A percentile compares a stretch with the other conserved stretches of the same genome.
phyloP scores from a whole-genome alignment of 148 eudicot species.

The Vaccinium corymbosum region DNA sequence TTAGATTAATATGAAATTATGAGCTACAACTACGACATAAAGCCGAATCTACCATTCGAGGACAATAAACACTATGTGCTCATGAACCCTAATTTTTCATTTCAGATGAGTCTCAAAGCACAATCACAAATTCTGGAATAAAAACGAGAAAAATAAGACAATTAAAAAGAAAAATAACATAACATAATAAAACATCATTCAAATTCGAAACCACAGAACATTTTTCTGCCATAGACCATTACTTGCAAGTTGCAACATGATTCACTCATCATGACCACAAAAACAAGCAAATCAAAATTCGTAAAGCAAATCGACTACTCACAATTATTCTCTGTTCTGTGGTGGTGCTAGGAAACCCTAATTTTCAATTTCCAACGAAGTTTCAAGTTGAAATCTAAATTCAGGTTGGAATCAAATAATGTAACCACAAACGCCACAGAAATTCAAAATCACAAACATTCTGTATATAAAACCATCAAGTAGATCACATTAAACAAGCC shows the following conservation, averaged over 20 bases:
- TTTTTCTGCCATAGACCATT: background rate
- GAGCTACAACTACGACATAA: background rate
- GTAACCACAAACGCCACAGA: background rate
- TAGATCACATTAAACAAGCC: background rate
- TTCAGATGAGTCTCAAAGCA: background rate
- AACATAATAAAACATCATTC: too few relatives aligned
- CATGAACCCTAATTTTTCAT: background rate
- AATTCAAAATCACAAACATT: background rate
- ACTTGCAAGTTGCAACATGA: background rate
- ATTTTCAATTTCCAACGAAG: background rate
- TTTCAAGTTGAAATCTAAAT: background rate
- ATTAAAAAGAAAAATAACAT: background rate
- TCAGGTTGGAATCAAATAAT: background rate
- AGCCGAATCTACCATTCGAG: background rate
- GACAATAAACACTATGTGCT: background rate
- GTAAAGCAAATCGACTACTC: background rate
- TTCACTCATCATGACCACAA: background rate
- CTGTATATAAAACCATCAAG: background rate
- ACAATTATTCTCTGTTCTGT: background rate
- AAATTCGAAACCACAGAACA: too few relatives aligned
- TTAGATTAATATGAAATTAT: background rate
- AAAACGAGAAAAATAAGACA: background rate
- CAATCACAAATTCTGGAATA: too few relatives aligned
- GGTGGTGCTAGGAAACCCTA: background rate
- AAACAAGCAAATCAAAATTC: background rate